phyloP scores from a whole-genome alignment of 257 asterid species.

The Agastache rugosa region DNA sequence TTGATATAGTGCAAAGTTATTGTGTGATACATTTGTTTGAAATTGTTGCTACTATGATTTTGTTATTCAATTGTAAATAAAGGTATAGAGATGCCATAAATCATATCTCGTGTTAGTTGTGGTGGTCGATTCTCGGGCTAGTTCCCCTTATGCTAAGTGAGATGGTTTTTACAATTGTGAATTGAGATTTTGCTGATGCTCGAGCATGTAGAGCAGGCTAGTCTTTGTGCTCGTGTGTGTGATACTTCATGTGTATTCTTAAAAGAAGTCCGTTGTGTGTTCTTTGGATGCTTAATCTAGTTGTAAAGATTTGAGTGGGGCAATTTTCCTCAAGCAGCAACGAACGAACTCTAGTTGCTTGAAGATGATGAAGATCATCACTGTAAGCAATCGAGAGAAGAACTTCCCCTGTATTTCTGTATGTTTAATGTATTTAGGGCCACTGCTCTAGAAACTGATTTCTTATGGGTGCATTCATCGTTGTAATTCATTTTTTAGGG shows the following conservation, averaged over 20 bases:
- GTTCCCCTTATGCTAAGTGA: background rate
- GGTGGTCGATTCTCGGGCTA: background rate
- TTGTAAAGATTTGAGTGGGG: background rate
- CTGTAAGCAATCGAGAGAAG: background rate
- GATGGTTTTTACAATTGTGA: background rate
- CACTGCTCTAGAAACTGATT: too few species aligned
- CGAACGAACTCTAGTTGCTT: constrained; percentile 3
- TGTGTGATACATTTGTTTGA: background rate
- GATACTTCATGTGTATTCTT: background rate
- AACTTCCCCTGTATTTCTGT: background rate
- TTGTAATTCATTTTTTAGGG: too few species aligned
- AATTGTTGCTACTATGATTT: background rate
- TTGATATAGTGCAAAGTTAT: background rate
- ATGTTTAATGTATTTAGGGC: too few species aligned
- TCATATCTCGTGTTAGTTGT: background rate
- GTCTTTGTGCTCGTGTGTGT: background rate
- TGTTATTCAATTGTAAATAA: background rate
- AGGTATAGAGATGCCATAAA: background rate
- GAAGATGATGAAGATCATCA: background rate
- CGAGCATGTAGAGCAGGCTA: background rate
- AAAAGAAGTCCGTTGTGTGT: background rate
- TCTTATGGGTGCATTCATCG: too few species aligned
- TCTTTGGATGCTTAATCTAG: constrained; percentile 5
- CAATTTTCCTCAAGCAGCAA: background rate
- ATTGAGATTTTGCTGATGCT: background rate